Evolutionary conservation across 1,139 yeast genomes (phyloP).

Genomic region (Pichia inconspicua): DNA sequence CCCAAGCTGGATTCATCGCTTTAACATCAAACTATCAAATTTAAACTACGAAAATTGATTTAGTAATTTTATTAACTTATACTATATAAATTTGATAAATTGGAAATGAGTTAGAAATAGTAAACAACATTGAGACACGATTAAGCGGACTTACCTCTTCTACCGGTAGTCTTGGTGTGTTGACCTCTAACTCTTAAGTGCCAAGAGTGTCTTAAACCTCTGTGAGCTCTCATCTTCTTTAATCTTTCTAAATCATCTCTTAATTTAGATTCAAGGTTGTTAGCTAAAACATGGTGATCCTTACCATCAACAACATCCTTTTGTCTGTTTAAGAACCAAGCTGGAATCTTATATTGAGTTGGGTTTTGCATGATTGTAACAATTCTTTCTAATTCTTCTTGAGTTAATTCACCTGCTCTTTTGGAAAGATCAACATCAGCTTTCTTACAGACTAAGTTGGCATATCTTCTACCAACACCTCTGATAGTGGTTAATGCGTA

Average conservation of each 20-base stretch:
- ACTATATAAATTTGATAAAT: background rate
- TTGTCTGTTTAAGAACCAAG: slow-evolving; percentile 99
- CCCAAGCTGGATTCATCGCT: background rate
- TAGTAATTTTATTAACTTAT: background rate
- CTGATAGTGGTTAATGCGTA: slow-evolving; percentile 99
- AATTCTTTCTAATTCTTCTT: slow-evolving; percentile 99
- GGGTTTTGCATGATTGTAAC: slow-evolving; percentile 99
- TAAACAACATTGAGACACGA: slow-evolving; percentile 4
- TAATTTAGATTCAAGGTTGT: slow-evolving; percentile 98
- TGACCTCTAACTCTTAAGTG: slow-evolving; percentile 96
- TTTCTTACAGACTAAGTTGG: slow-evolving; percentile 99
- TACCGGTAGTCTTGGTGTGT: slow-evolving; percentile 99
- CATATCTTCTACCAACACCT: slow-evolving; percentile 99
- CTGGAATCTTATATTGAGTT: slow-evolving; percentile 97
- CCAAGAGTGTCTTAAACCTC: slow-evolving; percentile 99
- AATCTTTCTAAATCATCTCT: slow-evolving; percentile 99
- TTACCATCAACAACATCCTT: slow-evolving; percentile 97
- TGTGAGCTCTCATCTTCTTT: slow-evolving; percentile 99
- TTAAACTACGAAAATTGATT: background rate
- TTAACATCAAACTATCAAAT: background rate
- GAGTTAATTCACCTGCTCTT: slow-evolving; percentile 99
- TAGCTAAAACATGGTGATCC: slow-evolving; percentile 98
- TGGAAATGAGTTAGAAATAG: background rate
- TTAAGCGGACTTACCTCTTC: slow-evolving; percentile 58
- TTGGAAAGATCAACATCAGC: slow-evolving; percentile 97